Percentiles rank a stretch among this genome's conserved stretches.
Conservation (phyloP, 2,329 filamentous ascomycete genomes). For the Onygenales sp. region DNA sequence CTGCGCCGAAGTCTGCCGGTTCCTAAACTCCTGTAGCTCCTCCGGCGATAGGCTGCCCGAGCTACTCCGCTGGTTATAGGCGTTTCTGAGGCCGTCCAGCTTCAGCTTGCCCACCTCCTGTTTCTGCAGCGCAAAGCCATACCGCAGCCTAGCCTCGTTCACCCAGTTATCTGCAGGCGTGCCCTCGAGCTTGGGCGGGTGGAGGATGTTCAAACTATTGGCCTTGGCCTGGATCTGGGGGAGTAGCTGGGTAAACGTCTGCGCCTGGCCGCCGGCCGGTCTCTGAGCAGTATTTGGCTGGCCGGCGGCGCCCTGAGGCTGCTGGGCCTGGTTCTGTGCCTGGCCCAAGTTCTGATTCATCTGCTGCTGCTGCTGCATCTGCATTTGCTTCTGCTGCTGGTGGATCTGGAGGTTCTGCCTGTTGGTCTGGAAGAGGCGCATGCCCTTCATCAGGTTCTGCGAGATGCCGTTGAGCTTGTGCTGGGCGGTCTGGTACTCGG, state of each 20-base stretch:
- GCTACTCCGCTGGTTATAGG: constrained; percentile 28
- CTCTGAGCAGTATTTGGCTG: neutral
- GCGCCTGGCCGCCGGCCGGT: constrained; percentile 26
- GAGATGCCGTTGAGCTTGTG: constrained; percentile 44
- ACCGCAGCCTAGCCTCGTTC: constrained; percentile 36
- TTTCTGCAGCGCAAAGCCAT: constrained; percentile 40
- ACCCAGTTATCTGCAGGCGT: constrained; percentile 38
- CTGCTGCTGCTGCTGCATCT: constrained; percentile 14
- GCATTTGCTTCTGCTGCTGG: constrained; percentile 22
- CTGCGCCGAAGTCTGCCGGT: constrained; percentile 30
- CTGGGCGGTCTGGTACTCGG: constrained; percentile 42
- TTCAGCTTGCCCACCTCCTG: constrained; percentile 38
- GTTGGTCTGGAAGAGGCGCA: constrained; percentile 34
- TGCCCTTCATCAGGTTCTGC: constrained; percentile 42
- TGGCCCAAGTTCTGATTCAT: constrained; percentile 5
- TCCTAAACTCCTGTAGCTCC: constrained; percentile 35
- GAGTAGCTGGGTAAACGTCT: constrained; percentile 31
- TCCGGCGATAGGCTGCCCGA: constrained; percentile 31
- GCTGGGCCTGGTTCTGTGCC: constrained; percentile 22
- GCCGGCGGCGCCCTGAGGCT: constrained; percentile 10
- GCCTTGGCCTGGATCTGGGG: constrained; percentile 39
- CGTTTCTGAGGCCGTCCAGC: constrained; percentile 31
- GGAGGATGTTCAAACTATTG: constrained; percentile 33
- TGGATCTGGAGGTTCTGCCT: constrained; percentile 21
- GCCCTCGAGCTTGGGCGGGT: constrained; percentile 35